A percentile compares a stretch with the other conserved stretches of the same genome.
phyloP scores from a whole-genome alignment of 805 yeast genomes.

The Candida adriatica region DNA sequence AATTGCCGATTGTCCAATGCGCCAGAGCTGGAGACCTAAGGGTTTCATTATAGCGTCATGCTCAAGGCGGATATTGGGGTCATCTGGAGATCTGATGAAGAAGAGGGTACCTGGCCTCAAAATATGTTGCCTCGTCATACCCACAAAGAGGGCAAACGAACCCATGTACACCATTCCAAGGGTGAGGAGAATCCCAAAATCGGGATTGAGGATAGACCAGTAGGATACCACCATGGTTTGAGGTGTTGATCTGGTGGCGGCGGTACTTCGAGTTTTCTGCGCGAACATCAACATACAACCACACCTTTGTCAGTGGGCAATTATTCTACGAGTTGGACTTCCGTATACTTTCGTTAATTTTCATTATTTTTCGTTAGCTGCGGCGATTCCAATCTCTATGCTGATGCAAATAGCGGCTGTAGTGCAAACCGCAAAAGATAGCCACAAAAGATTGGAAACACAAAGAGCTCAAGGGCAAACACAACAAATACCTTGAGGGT shows the following conservation, averaged over 20 bases:
- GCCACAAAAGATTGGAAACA: slow-evolving; percentile 88
- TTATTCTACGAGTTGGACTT: no score
- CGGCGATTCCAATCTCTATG: not conserved
- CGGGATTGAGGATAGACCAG: no score
- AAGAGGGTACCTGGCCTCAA: slow-evolving; percentile 85
- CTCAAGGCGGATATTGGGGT: slow-evolving; percentile 78
- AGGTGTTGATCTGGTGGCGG: no score
- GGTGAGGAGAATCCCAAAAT: no score
- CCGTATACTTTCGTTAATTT: no score
- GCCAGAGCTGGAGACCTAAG: slow-evolving; percentile 59
- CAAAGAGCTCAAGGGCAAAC: slow-evolving; percentile 71
- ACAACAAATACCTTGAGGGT: slow-evolving; percentile 71
- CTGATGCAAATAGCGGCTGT: slow-evolving; percentile 42
- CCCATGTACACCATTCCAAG: slow-evolving; percentile 76
- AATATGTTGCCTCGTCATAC: slow-evolving; percentile 67
- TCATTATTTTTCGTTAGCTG: not conserved
- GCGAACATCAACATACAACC: no score
- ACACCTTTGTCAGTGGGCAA: no score
- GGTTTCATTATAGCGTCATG: slow-evolving; percentile 85
- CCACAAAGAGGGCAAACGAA: slow-evolving; percentile 76
- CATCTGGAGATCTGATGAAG: slow-evolving; percentile 91
- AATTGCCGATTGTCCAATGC: slow-evolving; percentile 65
- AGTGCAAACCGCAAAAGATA: slow-evolving; percentile 61
- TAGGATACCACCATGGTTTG: no score
- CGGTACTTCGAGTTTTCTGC: no score